phyloP scores from a whole-genome alignment of 257 asterid genomes.

The Mentha longifolia region DNA sequence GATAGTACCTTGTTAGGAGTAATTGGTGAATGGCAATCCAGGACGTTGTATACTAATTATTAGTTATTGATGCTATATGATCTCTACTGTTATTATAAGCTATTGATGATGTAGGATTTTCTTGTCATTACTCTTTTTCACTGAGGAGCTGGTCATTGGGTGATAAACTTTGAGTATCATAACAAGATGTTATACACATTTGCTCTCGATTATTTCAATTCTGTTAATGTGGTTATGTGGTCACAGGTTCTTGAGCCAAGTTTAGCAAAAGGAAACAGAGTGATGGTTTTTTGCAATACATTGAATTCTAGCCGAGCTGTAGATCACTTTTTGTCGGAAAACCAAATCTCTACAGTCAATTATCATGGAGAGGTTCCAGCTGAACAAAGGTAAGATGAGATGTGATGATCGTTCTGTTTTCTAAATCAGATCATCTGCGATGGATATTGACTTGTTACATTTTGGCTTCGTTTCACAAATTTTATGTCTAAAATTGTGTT shows the following conservation, averaged over 20 bases:
- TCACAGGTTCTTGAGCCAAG: conserved; percentile 98
- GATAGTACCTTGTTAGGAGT: no score
- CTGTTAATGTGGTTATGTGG: conserved; percentile 24
- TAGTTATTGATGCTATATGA: no score
- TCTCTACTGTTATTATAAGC: no score
- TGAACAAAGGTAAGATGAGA: conserved; percentile 74
- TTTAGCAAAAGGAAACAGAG: conserved; percentile 93
- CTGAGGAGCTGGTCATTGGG: no score
- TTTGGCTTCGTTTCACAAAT: conserved; percentile 9
- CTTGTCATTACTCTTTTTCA: no score
- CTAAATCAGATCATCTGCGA: background rate
- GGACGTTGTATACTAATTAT: no score
- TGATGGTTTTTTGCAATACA: conserved; percentile 98
- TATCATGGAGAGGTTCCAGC: conserved; percentile 99
- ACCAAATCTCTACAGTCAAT: conserved; percentile 86
- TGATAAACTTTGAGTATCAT: no score
- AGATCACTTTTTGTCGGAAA: conserved; percentile 85
- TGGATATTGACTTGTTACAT: conserved; percentile 4
- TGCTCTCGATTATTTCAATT: conserved; percentile 9
- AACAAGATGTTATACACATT: background rate
- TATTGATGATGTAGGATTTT: no score
- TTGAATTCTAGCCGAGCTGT: conserved; percentile 97
- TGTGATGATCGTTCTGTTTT: conserved; percentile 2
- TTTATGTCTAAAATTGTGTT: conserved; percentile 20
- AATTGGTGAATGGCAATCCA: no score